Base-by-base conservation (phyloP, 2,329 filamentous ascomycete species). In the Fusarium robinianum region DNA sequence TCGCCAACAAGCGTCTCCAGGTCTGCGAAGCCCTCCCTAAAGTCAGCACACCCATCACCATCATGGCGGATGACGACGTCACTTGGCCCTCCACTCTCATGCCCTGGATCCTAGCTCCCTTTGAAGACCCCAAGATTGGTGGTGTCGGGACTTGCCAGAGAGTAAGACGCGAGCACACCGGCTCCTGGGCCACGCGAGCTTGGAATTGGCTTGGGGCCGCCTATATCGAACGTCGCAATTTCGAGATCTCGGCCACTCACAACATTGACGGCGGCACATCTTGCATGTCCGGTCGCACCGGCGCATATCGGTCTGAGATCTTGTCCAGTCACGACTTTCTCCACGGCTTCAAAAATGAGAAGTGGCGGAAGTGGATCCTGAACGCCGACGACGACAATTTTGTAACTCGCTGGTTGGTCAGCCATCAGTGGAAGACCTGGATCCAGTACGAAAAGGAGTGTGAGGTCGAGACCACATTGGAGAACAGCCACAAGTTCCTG, bases 371-470 rank as follows among this genome's bases (percentile, higher is more conserved):
- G 61, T 95, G 87, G 71, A 91, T 91, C 63, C 79, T 97, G 49
- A 96, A 96, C 64, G 90, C 92, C 17, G 92, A 97, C 69, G 92
- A 97, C 68, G 92, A 97, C 76, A 97, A 97, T 72, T 97, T 96
- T 72, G 89, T 97, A 60, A 96, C 92, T 6, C 85, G 92, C 45
- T 97, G 92, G 92, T 80, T 97, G 63, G 91, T 96, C 58, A 88
- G 84, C 54, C 87, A 96, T 72, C 80, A 85, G 57, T 95, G 90
- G 88, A 90, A 95, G 72, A 96, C 91, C 15, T 92, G 88, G 77
- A 88, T 96, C 68, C 92, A 97, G 72, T 96, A 96, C 72, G 86
- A 96, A 67, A 82, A 80, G 33, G 89, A 95, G 65, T 95, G 89
- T 61, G 88, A 95, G 70, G 86, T 97, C 49, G 85, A 94, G 73